Conservation (phyloP, 2,329 filamentous ascomycete species). For the Botrytis medusae region DNA sequence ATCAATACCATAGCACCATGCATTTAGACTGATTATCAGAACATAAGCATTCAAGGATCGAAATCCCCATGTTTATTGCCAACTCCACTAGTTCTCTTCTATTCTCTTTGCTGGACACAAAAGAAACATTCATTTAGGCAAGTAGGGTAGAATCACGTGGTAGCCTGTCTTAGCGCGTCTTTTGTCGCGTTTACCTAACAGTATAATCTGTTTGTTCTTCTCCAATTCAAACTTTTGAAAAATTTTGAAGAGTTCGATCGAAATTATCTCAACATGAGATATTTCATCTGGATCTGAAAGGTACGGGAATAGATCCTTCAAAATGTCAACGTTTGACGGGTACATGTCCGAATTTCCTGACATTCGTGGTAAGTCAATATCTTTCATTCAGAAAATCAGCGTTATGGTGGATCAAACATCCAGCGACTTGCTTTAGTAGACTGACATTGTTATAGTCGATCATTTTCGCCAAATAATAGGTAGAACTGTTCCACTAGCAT, state of each 20-base stretch:
- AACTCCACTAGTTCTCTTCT: neutral
- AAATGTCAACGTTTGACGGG: slow-evolving; percentile 78
- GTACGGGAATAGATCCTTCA: neutral
- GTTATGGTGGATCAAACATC: neutral
- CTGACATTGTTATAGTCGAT: slow-evolving; percentile 58
- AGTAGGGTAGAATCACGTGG: neutral
- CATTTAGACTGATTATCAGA: neutral
- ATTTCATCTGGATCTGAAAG: neutral
- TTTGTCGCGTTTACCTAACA: neutral
- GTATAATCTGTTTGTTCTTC: neutral
- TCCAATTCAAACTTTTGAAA: neutral
- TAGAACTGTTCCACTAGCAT: slow-evolving; percentile 67
- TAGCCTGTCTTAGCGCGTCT: slow-evolving; percentile 3
- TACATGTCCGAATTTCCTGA: slow-evolving; percentile 74
- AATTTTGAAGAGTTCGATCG: neutral
- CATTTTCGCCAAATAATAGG: slow-evolving; percentile 66
- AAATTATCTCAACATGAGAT: neutral
- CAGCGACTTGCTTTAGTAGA: neutral
- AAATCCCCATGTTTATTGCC: neutral
- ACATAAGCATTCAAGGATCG: neutral
- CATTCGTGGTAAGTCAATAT: slow-evolving; percentile 58
- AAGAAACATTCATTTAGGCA: neutral
- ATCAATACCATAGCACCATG: neutral
- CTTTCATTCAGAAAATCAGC: neutral
- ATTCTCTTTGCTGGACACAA: neutral